phyloP scores from a whole-genome alignment of 805 yeast species.

The Ascoidea asiatica region DNA sequence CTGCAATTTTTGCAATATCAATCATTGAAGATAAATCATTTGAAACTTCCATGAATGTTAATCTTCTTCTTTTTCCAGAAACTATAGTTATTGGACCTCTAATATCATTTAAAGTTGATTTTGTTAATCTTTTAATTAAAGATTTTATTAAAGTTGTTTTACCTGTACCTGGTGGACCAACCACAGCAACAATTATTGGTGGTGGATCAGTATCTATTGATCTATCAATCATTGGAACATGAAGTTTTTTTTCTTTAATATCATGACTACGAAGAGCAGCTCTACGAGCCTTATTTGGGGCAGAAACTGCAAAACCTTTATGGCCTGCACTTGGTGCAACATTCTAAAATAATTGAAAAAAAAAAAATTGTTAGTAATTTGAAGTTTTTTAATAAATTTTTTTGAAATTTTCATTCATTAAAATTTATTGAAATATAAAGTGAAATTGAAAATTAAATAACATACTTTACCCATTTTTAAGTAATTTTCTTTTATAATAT shows the following conservation, averaged over 20 bases:
- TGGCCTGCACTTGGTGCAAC: background rate
- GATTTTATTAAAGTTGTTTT: conserved; percentile 88
- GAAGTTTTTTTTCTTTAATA: conserved; percentile 65
- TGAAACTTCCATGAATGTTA: conserved; percentile 85
- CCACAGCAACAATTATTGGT: conserved; percentile 90
- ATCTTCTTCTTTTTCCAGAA: conserved; percentile 83
- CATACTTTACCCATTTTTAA: no score
- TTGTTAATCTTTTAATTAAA: conserved; percentile 73
- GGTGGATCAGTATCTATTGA: conserved; percentile 98
- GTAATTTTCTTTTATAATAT: no score
- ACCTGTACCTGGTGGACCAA: conserved; percentile 99
- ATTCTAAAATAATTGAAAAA: no score
- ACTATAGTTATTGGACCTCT: conserved; percentile 97
- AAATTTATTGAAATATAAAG: no score
- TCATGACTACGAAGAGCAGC: conserved; percentile 81
- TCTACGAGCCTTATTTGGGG: conserved; percentile 76
- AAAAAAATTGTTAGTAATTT: no score
- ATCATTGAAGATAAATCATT: conserved; percentile 93
- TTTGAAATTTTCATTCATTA: no score
- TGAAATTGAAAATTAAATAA: no score
- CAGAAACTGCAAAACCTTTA: conserved; percentile 70
- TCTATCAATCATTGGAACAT: conserved; percentile 95
- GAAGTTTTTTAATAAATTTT: no score
- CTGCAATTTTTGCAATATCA: conserved; percentile 92
- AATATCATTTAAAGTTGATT: conserved; percentile 72